Percentiles rank a stretch among this genome's conserved stretches.
Evolutionary conservation across 192 early-diverging fungal genomes (phyloP).

Genomic region (Coemansia nantahalensis): DNA sequence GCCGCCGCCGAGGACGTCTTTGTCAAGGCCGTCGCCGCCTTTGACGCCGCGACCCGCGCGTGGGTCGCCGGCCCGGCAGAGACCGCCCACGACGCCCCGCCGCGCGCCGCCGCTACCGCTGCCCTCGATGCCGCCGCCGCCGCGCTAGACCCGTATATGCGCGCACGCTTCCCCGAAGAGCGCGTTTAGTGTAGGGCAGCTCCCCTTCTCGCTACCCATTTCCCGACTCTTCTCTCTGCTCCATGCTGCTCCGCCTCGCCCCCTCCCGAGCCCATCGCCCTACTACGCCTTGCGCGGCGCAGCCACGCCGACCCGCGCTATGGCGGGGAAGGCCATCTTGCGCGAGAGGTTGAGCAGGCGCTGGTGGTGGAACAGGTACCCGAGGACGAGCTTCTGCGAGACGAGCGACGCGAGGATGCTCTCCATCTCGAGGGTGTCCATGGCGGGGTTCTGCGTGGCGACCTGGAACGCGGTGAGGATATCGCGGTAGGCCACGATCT

Average conservation of each 20-base stretch:
- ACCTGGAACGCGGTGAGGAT: conserved; percentile 27
- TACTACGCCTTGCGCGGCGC: background rate
- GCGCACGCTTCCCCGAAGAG: conserved; percentile 36
- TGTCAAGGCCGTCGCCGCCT: conserved; percentile 27
- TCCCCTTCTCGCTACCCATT: too few relatives aligned
- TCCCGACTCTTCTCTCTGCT: too few relatives aligned
- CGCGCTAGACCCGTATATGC: conserved; percentile 54
- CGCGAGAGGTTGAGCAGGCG: conserved; percentile 29
- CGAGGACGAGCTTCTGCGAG: conserved; percentile 37
- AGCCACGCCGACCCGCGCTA: conserved; percentile 7
- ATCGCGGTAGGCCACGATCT: conserved; percentile 26
- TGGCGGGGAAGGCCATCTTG: conserved; percentile 31
- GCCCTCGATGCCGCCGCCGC: conserved; percentile 28
- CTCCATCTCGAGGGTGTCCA: conserved; percentile 48
- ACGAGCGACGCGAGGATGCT: conserved; percentile 40
- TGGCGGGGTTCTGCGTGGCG: conserved; percentile 21
- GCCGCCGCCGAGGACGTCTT: conserved; percentile 39
- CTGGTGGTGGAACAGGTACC: conserved; percentile 49
- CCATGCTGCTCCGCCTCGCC: too few relatives aligned
- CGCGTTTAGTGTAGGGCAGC: conserved; percentile 1
- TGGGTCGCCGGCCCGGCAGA: conserved; percentile 34
- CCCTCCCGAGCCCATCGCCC: too few relatives aligned
- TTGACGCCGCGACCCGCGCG: conserved; percentile 39
- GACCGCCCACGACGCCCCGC: conserved; percentile 9
- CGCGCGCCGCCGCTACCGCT: conserved; percentile 20